Percentiles rank a stretch among this genome's conserved stretches.
Evolutionary conservation across 2,329 filamentous ascomycete genomes (phyloP).

Genomic region (Trichoderma gracile): DNA sequence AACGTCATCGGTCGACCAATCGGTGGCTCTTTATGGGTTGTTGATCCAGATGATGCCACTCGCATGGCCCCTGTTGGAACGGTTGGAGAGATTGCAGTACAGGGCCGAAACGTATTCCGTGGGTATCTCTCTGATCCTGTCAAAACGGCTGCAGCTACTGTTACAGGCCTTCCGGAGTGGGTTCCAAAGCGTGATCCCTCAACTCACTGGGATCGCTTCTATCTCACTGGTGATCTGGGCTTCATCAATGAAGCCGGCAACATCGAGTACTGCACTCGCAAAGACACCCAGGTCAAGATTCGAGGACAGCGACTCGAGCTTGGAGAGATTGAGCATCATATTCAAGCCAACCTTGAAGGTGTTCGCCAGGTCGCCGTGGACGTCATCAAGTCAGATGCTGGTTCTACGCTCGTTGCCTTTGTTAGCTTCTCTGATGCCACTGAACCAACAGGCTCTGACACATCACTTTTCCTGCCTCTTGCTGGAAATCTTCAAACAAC

Average conservation of each 20-base stretch:
- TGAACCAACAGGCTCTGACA: not conserved
- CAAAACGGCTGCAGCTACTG: not conserved
- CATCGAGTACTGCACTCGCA: conserved; percentile 29
- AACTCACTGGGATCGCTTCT: conserved; percentile 8
- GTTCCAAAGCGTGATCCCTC: not conserved
- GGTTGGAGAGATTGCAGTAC: conserved; percentile 19
- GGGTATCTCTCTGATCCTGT: conserved; percentile 19
- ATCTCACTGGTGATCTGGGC: conserved; percentile 29
- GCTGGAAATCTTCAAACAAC: not conserved
- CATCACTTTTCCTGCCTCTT: not conserved
- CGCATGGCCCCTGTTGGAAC: conserved; percentile 19
- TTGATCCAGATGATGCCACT: conserved; percentile 2
- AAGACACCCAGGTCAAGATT: conserved; percentile 32
- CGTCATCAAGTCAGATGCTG: conserved; percentile 1
- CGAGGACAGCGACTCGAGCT: conserved; percentile 30
- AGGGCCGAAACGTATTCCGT: conserved; percentile 13
- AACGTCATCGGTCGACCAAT: conserved; percentile 14
- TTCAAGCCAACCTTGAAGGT: conserved; percentile 8
- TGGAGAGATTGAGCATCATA: conserved; percentile 28
- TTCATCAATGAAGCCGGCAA: conserved; percentile 26
- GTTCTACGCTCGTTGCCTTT: not conserved
- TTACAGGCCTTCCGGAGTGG: conserved; percentile 13
- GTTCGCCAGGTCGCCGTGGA: conserved; percentile 24
- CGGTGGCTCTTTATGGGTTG: conserved; percentile 14
- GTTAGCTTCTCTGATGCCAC: conserved; percentile 14